Percentiles rank a stretch among this genome's conserved stretches.
Conservation (phyloP, 1,284 basidiomycete species). For the Bjerkandera adusta region DNA sequence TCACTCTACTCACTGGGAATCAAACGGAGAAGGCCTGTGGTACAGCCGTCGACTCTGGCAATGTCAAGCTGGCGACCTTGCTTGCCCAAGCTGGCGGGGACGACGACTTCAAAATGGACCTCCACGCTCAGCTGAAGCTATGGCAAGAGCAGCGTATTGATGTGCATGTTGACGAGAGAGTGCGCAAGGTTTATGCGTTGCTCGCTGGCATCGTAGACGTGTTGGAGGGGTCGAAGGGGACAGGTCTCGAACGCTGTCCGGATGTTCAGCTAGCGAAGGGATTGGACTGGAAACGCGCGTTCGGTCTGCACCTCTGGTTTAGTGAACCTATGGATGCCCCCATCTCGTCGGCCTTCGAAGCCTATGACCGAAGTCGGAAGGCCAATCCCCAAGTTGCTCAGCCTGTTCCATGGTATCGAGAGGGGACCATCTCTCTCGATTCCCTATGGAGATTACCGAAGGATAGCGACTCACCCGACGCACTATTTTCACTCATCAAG, state of each 20-base stretch:
- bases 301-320: slow-evolving; percentile 93
- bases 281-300: slow-evolving; percentile 93
- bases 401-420: slow-evolving; percentile 73
- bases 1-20: slow-evolving; percentile 84
- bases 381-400: slow-evolving; percentile 46
- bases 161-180: slow-evolving; percentile 64
- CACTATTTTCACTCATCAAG: slow-evolving; percentile 81
- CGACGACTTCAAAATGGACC: slow-evolving; percentile 71
- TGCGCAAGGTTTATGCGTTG: slow-evolving; percentile 83
- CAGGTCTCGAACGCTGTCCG: slow-evolving; percentile 53
- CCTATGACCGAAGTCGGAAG: slow-evolving; percentile 59
- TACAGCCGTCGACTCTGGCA: slow-evolving; percentile 73
- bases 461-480: slow-evolving; percentile 53
- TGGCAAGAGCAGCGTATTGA: slow-evolving; percentile 85
- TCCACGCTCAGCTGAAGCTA: slow-evolving; percentile 76
- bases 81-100: slow-evolving; percentile 89
- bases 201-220: slow-evolving; percentile 79
- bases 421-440: slow-evolving; percentile 30
- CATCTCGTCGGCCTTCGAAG: slow-evolving; percentile 67
- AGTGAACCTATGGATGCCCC: slow-evolving; percentile 72
- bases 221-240: slow-evolving; percentile 57
- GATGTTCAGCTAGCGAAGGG: slow-evolving; percentile 76
- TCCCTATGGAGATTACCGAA: slow-evolving; percentile 36
- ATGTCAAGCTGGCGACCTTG: slow-evolving; percentile 88
- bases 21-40: slow-evolving; percentile 85